phyloP scores from a whole-genome alignment of 176 grass and related monocot species.

The Triticum turgidum region DNA sequence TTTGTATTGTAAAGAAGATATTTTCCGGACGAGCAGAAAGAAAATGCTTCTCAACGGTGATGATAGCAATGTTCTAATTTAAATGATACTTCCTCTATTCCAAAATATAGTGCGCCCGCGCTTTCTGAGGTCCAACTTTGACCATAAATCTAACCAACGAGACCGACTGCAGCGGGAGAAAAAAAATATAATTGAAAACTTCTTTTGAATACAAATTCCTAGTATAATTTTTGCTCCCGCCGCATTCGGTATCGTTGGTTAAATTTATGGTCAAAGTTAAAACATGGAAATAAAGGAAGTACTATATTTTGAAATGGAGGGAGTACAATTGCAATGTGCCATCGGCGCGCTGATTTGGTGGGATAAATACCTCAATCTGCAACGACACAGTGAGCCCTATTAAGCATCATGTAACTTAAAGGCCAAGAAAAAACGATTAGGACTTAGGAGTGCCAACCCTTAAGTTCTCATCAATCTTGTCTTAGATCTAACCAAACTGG shows the following conservation, averaged over 20 bases:
- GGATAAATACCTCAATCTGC: conserved; percentile 33
- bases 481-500: conserved; percentile 1
- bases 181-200: no score
- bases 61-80: conserved; percentile 31
- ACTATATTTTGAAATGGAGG: no score
- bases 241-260: no score
- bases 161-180: no score
- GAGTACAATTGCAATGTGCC: conserved; percentile 14
- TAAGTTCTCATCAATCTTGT: neutral
- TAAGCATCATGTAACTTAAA: neutral
- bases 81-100: neutral
- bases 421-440: neutral
- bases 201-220: no score
- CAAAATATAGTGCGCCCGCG: no score
- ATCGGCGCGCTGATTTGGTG: neutral
- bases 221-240: no score
- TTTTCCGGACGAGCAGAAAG: neutral
- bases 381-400: neutral
- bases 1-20: neutral
- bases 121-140: no score
- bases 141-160: no score
- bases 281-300: no score
- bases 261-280: no score
- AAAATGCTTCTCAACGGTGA: neutral
- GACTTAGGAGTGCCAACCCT: neutral